A percentile compares a stretch with the other conserved stretches of the same genome.
Conservation (phyloP, 2,329 filamentous ascomycete genomes). For the Fusarium lateritium region DNA sequence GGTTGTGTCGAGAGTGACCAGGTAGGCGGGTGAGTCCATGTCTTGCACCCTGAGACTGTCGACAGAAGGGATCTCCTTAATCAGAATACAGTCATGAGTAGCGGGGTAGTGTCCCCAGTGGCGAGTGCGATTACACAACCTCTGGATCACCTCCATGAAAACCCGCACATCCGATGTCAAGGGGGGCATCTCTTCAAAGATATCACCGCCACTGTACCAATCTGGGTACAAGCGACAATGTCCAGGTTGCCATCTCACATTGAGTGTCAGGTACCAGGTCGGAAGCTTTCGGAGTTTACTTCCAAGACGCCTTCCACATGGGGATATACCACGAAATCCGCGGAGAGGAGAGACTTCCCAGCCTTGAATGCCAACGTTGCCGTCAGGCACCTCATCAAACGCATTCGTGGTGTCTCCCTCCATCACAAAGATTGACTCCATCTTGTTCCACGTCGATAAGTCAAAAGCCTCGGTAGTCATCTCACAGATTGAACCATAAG, state of each 20-base stretch:
- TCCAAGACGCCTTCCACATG: neutral
- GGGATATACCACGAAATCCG: neutral
- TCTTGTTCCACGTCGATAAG: neutral
- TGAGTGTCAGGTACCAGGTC: neutral
- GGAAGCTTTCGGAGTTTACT: neutral
- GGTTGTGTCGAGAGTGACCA: slow-evolving; percentile 34
- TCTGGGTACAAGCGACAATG: slow-evolving; percentile 22
- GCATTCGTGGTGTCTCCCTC: neutral
- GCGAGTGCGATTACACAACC: neutral
- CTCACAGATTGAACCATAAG: slow-evolving; percentile 3
- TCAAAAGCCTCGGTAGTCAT: slow-evolving; percentile 25
- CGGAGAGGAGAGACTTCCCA: neutral
- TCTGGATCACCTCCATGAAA: neutral
- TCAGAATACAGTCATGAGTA: slow-evolving; percentile 23
- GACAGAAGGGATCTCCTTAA: slow-evolving; percentile 27
- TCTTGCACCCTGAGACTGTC: neutral
- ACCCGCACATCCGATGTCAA: neutral
- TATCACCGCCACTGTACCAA: neutral
- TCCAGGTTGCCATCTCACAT: slow-evolving; percentile 8
- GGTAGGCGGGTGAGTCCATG: slow-evolving; percentile 27
- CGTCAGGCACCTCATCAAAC: neutral
- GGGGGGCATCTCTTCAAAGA: slow-evolving; percentile 24
- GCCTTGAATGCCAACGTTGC: neutral
- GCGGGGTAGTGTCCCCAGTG: too few relatives aligned
- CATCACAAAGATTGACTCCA: slow-evolving; percentile 16